Base-by-base conservation (phyloP, 257 asterid species). In the Plantago elongata region DNA sequence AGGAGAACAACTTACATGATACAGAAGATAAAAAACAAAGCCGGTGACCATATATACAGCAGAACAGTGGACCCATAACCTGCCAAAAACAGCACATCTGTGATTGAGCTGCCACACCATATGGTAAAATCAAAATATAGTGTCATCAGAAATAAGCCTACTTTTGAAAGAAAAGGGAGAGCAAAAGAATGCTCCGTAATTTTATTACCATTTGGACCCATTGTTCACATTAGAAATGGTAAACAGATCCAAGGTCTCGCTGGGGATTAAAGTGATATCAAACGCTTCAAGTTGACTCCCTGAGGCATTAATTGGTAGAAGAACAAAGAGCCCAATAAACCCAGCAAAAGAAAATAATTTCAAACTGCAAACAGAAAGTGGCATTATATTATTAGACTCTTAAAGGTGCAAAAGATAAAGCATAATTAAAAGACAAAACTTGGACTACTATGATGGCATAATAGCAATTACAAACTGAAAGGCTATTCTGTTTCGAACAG, bases 11-110 rank as follows among this genome's bases (percentile, higher is more conserved):
- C 99, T 89, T 77, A 85, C 99, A 69, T 49, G 70, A 80, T 93
- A 93, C 69, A 93, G 99, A 75, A 84, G 94, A 75, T 83, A 93
- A 84, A 97, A 93, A 72, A 89, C 97, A 61, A 85, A 84, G 57
- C 83, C 90, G 22, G 99, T 87, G 95, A 93, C 81, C 61, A 79
- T 50, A 74, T 89, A 93, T 51, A 87, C 81, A 55, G 97, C 97
- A 65, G 78, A 73, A 78, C 87, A 93, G 83, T 93, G 99, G 75
- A 93, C 75, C 99, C 99, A 93, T 62, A 93, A 85, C 97, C 99
- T 92, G 76, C 45, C 52, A 76, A 79, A 74, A 77, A 63, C 47
- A 78, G 38, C 38, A 34, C 38, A 34, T 34, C 5, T 34, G 38
- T 34, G 38, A 34, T 34, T 34, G 5, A 34, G 38, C 38, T 5